These are phyloP conservation scores for Aspergillus transmontanensis DNA, from an alignment of 2,329 filamentous ascomycete genomes.

Conservation along the genomic window DNA sequence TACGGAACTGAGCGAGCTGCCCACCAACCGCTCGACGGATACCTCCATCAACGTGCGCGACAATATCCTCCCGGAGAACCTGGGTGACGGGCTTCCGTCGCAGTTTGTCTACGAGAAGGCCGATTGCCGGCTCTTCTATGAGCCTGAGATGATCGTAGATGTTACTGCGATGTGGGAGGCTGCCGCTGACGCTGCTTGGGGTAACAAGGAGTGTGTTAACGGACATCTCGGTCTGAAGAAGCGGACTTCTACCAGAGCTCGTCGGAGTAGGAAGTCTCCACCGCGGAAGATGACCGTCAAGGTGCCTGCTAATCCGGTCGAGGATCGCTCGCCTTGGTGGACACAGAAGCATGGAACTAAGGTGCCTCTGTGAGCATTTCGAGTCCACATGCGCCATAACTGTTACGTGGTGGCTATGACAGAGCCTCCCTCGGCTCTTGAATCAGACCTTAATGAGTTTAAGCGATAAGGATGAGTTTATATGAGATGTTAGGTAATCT, in stretches of 20 bases:
- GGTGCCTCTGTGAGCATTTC: background rate
- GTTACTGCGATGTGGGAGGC: conserved; percentile 2
- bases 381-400: too few species aligned
- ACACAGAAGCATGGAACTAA: background rate
- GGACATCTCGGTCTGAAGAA: background rate
- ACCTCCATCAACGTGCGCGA: background rate
- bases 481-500: too few species aligned
- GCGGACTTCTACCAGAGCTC: background rate
- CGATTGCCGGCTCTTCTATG: background rate
- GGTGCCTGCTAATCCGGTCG: background rate
- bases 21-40: background rate
- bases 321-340: background rate
- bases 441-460: too few species aligned
- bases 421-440: too few species aligned
- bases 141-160: background rate
- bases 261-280: background rate
- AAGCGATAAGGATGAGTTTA: too few species aligned
- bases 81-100: background rate
- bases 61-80: background rate
- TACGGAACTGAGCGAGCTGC: background rate
- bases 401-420: too few species aligned
- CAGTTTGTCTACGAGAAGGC: background rate
- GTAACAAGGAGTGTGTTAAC: background rate
- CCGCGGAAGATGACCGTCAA: background rate
- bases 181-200: background rate